These are phyloP conservation scores for Beta macrorhiza DNA, from an alignment of 179 eudicot species.

Conservation along the genomic window DNA sequence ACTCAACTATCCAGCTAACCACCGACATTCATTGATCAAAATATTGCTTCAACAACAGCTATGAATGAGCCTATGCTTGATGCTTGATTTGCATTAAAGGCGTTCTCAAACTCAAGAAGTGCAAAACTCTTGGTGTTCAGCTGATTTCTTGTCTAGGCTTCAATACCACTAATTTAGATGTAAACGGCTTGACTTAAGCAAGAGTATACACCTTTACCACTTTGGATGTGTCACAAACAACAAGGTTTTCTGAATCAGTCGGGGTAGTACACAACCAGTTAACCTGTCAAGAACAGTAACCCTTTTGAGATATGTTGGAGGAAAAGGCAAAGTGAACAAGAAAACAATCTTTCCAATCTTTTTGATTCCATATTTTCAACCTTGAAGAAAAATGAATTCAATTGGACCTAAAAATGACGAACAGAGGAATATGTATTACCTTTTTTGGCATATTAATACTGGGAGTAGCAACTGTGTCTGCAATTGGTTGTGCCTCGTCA, in stretches of 20 bases:
- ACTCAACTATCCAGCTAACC: background rate
- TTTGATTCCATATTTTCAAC: background rate
- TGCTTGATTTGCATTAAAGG: background rate
- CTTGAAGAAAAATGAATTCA: background rate
- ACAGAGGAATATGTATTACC: slow-evolving; percentile 33
- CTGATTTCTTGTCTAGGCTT: background rate
- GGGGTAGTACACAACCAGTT: slow-evolving; percentile 94
- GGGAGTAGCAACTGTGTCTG: slow-evolving; percentile 35
- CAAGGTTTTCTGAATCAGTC: slow-evolving; percentile 75
- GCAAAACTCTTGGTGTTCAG: background rate
- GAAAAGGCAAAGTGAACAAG: background rate
- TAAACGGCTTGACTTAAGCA: slow-evolving; percentile 32
- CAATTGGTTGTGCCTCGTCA: slow-evolving; percentile 44
- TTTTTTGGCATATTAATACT: slow-evolving; percentile 61
- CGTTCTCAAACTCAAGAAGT: background rate
- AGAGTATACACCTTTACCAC: slow-evolving; percentile 81
- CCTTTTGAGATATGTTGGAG: background rate
- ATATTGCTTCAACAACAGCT: background rate
- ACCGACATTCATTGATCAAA: background rate
- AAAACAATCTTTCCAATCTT: background rate
- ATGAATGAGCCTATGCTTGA: background rate
- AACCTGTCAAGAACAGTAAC: slow-evolving; percentile 47
- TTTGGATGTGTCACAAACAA: slow-evolving; percentile 86
- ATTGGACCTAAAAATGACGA: background rate
- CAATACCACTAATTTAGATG: slow-evolving; percentile 5